Evolutionary conservation across 192 early-diverging fungal species (phyloP).

Genomic region (Coemansia sp.): DNA sequence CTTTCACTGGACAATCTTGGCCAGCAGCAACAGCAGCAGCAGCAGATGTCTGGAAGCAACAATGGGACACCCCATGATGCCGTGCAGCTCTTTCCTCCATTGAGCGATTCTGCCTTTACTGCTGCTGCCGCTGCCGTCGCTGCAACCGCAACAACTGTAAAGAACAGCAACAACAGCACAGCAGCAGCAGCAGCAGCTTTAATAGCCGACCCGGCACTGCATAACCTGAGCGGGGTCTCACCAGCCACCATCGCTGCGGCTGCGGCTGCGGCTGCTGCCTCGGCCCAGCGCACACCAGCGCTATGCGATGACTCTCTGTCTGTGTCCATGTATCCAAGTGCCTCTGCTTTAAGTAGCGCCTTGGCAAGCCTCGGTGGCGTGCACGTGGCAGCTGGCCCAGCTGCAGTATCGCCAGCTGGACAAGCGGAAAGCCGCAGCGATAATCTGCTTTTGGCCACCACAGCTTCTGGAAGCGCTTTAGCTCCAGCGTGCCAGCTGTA

Average conservation of each 20-base stretch:
- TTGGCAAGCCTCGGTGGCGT: constrained; percentile 2
- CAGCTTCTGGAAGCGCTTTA: constrained; percentile 1
- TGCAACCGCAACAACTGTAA: background rate
- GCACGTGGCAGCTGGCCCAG: constrained; percentile 1
- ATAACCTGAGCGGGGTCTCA: constrained; percentile 11
- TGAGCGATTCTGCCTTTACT: constrained; percentile 32
- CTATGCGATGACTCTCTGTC: constrained; percentile 6
- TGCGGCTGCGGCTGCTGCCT: constrained; percentile 9
- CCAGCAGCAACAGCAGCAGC: constrained; percentile 5
- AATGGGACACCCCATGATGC: constrained; percentile 25
- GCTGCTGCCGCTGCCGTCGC: constrained; percentile 4
- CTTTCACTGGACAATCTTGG: constrained; percentile 21
- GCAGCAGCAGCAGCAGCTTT: too few species aligned
- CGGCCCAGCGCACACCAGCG: background rate
- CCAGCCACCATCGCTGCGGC: constrained; percentile 9
- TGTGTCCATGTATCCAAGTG: constrained; percentile 10
- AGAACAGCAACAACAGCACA: background rate
- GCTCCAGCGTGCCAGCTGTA: constrained; percentile 1
- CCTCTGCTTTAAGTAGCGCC: background rate
- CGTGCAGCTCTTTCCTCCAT: constrained; percentile 33
- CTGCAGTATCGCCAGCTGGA: background rate
- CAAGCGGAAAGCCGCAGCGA: background rate
- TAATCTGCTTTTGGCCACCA: background rate
- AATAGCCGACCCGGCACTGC: constrained; percentile 4
- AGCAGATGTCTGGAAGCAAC: constrained; percentile 13